Conservation (phyloP, 2,329 filamentous ascomycete species). For the Bisporella sp. region DNA sequence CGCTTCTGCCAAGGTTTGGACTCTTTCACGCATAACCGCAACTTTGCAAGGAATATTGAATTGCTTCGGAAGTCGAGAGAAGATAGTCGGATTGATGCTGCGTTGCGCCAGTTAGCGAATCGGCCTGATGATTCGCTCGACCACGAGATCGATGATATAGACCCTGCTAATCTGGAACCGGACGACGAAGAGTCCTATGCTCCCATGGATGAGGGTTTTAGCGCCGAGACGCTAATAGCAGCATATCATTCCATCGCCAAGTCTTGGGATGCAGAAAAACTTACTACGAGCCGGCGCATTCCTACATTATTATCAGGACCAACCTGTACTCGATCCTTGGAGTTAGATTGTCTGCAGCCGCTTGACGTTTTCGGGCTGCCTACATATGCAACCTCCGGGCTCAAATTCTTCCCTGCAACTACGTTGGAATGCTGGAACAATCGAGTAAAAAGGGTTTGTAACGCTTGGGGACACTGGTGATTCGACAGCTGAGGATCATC, state of each 20-base stretch:
- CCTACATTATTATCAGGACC: neutral
- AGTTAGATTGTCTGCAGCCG: neutral
- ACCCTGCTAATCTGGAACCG: neutral
- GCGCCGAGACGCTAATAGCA: neutral
- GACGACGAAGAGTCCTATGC: neutral
- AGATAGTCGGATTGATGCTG: neutral
- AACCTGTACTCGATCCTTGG: neutral
- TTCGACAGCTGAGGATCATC: too few relatives aligned
- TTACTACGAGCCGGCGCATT: neutral
- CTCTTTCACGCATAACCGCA: neutral
- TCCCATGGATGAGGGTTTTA: neutral
- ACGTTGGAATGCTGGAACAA: neutral
- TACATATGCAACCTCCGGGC: neutral
- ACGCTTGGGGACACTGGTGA: too few relatives aligned
- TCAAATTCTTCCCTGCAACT: neutral
- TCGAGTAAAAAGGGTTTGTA: neutral
- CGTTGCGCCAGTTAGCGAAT: neutral
- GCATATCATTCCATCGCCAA: neutral
- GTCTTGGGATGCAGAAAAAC: neutral
- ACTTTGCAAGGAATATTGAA: neutral
- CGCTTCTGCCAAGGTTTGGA: neutral
- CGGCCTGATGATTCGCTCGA: neutral
- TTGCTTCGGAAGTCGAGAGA: neutral
- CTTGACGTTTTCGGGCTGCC: neutral
- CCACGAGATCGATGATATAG: neutral